phyloP scores from a whole-genome alignment of 2,329 filamentous ascomycete species.

The Aureobasidium pullulans region DNA sequence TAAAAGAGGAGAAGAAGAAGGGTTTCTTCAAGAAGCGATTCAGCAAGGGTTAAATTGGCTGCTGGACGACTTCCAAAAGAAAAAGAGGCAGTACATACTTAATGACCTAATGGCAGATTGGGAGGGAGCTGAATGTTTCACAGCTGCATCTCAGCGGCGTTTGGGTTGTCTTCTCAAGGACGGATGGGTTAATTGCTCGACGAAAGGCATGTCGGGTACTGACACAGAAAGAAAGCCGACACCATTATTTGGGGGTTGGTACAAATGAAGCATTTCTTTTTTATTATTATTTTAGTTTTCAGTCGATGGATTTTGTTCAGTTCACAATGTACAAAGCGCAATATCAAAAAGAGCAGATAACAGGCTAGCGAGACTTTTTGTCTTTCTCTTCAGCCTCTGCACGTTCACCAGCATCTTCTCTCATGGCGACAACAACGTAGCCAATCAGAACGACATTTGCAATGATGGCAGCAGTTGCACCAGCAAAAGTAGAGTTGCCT shows the following conservation, averaged over 20 bases:
- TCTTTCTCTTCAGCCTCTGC: constrained; percentile 38
- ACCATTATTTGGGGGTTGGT: neutral
- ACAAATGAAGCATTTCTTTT: neutral
- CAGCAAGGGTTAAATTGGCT: constrained; percentile 47
- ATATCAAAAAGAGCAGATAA: neutral
- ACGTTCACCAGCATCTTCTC: constrained; percentile 61
- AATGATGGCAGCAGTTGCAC: constrained; percentile 75
- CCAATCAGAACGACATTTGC: constrained; percentile 84
- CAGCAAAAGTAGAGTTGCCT: constrained; percentile 87
- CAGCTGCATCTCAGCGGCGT: constrained; percentile 15
- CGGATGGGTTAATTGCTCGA: neutral
- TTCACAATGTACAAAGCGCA: neutral
- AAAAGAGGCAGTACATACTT: constrained; percentile 3
- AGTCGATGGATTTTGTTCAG: neutral
- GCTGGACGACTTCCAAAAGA: neutral
- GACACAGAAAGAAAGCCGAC: neutral
- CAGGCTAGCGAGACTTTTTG: constrained; percentile 31
- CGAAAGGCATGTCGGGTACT: neutral
- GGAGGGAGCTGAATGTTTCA: constrained; percentile 2
- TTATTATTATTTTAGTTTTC: neutral
- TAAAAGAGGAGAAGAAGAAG: constrained; percentile 63
- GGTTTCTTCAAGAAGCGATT: constrained; percentile 84
- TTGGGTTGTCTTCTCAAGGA: neutral
- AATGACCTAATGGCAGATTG: constrained; percentile 12
- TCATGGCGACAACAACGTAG: constrained; percentile 90